Evolutionary conservation across 208 protist genomes (phyloP).

Genomic region (Acanthamoeba pearcei): DNA sequence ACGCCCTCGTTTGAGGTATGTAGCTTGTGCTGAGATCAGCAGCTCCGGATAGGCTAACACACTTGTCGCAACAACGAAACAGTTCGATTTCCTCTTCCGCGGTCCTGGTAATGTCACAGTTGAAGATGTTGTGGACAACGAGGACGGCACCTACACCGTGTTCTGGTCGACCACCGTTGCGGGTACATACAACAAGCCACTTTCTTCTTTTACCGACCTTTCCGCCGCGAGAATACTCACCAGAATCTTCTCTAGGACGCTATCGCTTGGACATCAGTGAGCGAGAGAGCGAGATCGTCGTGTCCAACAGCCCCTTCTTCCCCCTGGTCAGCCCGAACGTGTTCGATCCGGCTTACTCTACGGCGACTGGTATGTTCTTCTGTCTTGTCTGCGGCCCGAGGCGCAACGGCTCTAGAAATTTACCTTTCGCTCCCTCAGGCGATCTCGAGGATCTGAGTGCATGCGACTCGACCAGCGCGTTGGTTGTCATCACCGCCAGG

Average conservation of each 20-base stretch:
- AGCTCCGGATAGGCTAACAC: neutral
- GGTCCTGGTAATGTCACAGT: slow-evolving; percentile 30
- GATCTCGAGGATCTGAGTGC: slow-evolving; percentile 28
- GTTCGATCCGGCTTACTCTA: slow-evolving; percentile 26
- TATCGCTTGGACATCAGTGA: slow-evolving; percentile 64
- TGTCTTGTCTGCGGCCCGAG: neutral
- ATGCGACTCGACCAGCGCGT: neutral
- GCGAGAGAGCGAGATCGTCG: neutral
- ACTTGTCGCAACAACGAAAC: neutral
- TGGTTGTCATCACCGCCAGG: slow-evolving; percentile 18
- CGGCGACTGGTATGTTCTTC: neutral
- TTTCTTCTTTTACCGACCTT: neutral
- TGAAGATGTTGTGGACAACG: slow-evolving; percentile 25
- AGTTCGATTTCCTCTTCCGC: slow-evolving; percentile 74
- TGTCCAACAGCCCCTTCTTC: slow-evolving; percentile 74
- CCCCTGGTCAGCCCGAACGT: neutral
- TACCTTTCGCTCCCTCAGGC: neutral
- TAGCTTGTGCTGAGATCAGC: neutral
- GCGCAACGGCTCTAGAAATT: neutral
- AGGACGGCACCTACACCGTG: slow-evolving; percentile 55
- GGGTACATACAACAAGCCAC: neutral
- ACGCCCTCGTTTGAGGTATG: slow-evolving; percentile 41
- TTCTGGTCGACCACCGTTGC: slow-evolving; percentile 17
- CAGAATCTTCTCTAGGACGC: neutral
- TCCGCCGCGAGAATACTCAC: neutral